Percentiles rank a stretch among this genome's conserved stretches.
phyloP scores from a whole-genome alignment of 495 filamentous ascomycete genomes.

The Collariella sp. region DNA sequence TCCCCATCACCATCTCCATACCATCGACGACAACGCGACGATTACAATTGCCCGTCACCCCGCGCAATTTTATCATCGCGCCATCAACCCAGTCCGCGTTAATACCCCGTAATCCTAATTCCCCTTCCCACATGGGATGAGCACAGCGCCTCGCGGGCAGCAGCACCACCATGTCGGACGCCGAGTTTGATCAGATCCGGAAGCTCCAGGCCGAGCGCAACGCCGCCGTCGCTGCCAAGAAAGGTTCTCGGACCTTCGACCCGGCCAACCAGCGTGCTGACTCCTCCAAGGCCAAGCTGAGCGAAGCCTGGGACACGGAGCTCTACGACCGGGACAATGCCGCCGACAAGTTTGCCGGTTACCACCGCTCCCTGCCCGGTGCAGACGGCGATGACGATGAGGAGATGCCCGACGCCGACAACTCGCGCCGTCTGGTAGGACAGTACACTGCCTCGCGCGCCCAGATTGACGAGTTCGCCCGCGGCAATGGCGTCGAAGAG shows the following conservation, averaged over 20 bases:
- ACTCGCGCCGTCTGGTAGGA: slow-evolving; percentile 72
- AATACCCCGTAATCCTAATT: background rate
- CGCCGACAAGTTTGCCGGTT: slow-evolving; percentile 82
- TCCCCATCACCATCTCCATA: slow-evolving; percentile 1
- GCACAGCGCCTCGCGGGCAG: slow-evolving; percentile 11
- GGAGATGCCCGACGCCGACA: slow-evolving; percentile 69
- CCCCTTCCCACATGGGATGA: slow-evolving; percentile 15
- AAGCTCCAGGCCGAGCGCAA: slow-evolving; percentile 90
- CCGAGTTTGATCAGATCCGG: slow-evolving; percentile 75
- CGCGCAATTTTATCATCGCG: background rate
- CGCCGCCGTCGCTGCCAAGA: slow-evolving; percentile 68
- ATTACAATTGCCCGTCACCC: background rate
- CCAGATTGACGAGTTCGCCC: slow-evolving; percentile 92
- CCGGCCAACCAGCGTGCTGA: slow-evolving; percentile 80
- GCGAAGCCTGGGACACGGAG: slow-evolving; percentile 86
- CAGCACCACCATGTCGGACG: slow-evolving; percentile 47
- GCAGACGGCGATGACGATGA: slow-evolving; percentile 73
- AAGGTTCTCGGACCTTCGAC: slow-evolving; percentile 83
- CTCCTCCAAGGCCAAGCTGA: slow-evolving; percentile 86
- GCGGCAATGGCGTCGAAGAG: slow-evolving; percentile 75
- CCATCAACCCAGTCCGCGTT: background rate
- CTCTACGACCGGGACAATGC: slow-evolving; percentile 75
- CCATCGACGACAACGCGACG: background rate
- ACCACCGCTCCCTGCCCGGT: slow-evolving; percentile 78
- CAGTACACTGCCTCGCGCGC: slow-evolving; percentile 91